phyloP scores from a whole-genome alignment of 2,329 filamentous ascomycete species.

The Microdochium paspali region DNA sequence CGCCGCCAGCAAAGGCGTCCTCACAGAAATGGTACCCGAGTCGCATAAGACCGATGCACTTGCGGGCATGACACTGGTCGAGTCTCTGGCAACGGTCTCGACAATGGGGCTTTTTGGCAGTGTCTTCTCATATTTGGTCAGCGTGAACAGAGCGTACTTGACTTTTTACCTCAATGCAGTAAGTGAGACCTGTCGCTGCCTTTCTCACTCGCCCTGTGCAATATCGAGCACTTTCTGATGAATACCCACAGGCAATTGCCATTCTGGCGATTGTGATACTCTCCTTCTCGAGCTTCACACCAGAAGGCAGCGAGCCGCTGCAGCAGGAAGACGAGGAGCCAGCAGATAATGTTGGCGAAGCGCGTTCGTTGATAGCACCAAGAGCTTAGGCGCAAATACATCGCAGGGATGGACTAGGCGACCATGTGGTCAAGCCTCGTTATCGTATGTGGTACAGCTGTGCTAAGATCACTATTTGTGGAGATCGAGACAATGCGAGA shows the following conservation, averaged over 20 bases:
- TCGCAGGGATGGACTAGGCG: no score
- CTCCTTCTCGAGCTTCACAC: conserved; percentile 11
- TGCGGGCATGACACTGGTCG: conserved; percentile 14
- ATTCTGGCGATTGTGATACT: conserved; percentile 10
- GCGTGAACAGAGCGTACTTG: conserved; percentile 11
- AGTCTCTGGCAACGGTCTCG: conserved; percentile 9
- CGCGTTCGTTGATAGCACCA: background rate
- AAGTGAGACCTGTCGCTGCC: background rate
- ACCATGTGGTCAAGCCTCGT: no score
- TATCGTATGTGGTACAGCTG: no score
- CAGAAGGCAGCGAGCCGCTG: conserved; percentile 9
- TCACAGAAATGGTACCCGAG: conserved; percentile 14
- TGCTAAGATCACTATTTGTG: no score
- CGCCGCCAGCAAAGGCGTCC: conserved; percentile 12
- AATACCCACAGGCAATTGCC: conserved; percentile 9
- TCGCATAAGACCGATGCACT: conserved; percentile 12
- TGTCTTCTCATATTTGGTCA: conserved; percentile 12
- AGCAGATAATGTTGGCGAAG: no score
- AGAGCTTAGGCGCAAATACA: background rate
- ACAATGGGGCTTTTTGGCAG: conserved; percentile 14
- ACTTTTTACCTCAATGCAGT: conserved; percentile 16
- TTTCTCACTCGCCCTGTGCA: background rate
- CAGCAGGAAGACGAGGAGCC: background rate
- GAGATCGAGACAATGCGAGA: no score
- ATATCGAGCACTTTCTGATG: background rate